A percentile compares a stretch with the other conserved stretches of the same genome.
Conservation (phyloP, 768 basidiomycete genomes). For the Suillus occidentalis region DNA sequence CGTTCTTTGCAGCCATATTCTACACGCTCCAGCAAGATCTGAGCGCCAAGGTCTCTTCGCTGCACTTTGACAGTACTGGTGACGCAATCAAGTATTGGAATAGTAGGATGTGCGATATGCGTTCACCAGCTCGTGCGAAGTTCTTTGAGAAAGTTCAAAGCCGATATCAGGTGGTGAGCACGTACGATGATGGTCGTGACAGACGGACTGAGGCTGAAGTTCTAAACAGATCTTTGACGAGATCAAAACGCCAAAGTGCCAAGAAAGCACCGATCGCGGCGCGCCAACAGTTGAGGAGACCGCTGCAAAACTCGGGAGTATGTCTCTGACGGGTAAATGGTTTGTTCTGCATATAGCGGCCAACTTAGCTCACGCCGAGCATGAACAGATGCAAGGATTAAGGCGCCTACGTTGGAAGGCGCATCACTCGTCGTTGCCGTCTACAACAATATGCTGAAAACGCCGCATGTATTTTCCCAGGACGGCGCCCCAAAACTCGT, state of each 20-base stretch:
- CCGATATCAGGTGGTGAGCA: background rate
- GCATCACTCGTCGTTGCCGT: background rate
- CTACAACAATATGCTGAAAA: background rate
- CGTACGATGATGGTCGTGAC: background rate
- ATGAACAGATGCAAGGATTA: background rate
- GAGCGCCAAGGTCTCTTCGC: background rate
- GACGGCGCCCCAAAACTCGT: background rate
- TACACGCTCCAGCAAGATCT: background rate
- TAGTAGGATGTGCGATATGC: background rate
- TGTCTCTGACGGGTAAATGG: background rate
- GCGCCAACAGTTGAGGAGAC: background rate
- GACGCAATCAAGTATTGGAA: background rate
- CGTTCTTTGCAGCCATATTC: conserved; percentile 19
- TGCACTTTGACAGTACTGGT: background rate
- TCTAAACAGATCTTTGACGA: background rate
- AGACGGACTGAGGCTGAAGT: background rate
- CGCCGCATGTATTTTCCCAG: background rate
- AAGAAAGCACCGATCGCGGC: background rate
- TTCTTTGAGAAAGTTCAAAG: conserved; percentile 1
- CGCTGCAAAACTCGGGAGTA: background rate
- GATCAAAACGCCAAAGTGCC: background rate
- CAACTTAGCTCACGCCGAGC: background rate
- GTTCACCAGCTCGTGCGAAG: background rate
- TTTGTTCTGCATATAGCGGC: background rate
- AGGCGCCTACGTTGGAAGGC: background rate